A percentile compares a stretch with the other conserved stretches of the same genome.
Evolutionary conservation across 2,329 filamentous ascomycete genomes (phyloP).

Genomic region (Helminthosporium solani): DNA sequence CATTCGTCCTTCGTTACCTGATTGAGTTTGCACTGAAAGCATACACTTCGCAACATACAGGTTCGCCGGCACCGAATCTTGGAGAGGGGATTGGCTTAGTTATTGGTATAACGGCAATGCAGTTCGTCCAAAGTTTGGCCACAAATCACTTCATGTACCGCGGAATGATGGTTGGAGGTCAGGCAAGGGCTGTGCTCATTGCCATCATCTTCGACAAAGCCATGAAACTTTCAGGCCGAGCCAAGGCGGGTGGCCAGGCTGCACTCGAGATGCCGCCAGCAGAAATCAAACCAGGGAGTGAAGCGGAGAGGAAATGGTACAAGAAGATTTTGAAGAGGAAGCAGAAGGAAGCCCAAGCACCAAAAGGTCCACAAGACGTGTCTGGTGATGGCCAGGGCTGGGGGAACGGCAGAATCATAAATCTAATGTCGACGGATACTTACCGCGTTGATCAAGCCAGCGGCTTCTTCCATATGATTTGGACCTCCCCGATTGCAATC

Average conservation of each 20-base stretch:
- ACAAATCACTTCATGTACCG: constrained; percentile 91
- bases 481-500: constrained; percentile 80
- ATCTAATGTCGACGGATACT: constrained; percentile 92
- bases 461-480: constrained; percentile 86
- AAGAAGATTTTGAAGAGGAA: constrained; percentile 49
- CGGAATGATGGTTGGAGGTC: constrained; percentile 88
- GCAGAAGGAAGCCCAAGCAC: constrained; percentile 37
- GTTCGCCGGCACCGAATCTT: constrained; percentile 64
- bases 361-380: constrained; percentile 51
- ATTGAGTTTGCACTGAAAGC: constrained; percentile 83
- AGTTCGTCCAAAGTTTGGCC: constrained; percentile 74
- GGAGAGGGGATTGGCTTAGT: constrained; percentile 78
- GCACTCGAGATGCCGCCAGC: constrained; percentile 42
- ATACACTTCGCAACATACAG: constrained; percentile 62
- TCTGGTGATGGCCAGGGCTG: constrained; percentile 76
- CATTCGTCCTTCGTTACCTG: constrained; percentile 81
- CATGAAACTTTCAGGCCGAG: constrained; percentile 83
- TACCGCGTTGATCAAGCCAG: constrained; percentile 88
- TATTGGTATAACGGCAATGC: constrained; percentile 82
- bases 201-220: constrained; percentile 88
- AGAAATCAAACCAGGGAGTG: constrained; percentile 50
- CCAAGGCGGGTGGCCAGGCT: constrained; percentile 74
- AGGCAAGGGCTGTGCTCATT: constrained; percentile 78
- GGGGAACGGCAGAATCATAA: constrained; percentile 89
- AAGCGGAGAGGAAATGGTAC: constrained; percentile 55